Base-by-base conservation (phyloP, 1,284 basidiomycete species). In the Flammula alnicola region DNA sequence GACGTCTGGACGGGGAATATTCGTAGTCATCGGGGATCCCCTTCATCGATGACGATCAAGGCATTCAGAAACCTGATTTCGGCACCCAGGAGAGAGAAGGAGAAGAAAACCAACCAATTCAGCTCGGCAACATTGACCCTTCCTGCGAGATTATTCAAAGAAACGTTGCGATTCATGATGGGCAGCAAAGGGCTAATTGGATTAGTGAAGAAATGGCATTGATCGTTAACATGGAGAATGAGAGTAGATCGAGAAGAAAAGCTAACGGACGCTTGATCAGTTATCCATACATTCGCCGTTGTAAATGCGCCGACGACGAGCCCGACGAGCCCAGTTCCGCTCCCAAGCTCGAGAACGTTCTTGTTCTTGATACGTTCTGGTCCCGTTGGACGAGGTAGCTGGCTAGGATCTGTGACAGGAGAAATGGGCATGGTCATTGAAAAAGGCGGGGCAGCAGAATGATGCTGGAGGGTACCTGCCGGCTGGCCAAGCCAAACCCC, bases 401-500 rank as follows among this genome's bases (percentile, higher is more conserved):
- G 4, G 88, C 81, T 3, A 95, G 74, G 17, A 93, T 86, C 92
- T 94, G 60, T 11, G 46, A 47, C 49, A 14, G 17, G 17, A 42
- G 12, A 40, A 22, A 32, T 35, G 22, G 10, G 39, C 35, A 30
- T 42, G 47, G 48, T 42, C 40, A 36, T 54, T 51, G n/a, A 26
- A 46, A 7, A 37, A 31, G 31, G 40, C 30, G 42, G 37, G 45
- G 39, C 26, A 44, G 19, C 44, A n/a, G 25, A 48, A 42, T 41
- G 44, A 54, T 29, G 44, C 42, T 25, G 43, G 44, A n/a, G 45
- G 31, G 62, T 39, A 94, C 93, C 79, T 95, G 84, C 93, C 94
- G 10, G 94, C 90, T 3, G 92, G 93, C 94, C 94, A 97, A 9
- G 93, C 86, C 39, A 94, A 81, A 0, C 94, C 94, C 11, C 94